Percentiles rank a stretch among this genome's conserved stretches.
Conservation (phyloP, 2,329 filamentous ascomycete genomes). For the Stromatinia cepivora region DNA sequence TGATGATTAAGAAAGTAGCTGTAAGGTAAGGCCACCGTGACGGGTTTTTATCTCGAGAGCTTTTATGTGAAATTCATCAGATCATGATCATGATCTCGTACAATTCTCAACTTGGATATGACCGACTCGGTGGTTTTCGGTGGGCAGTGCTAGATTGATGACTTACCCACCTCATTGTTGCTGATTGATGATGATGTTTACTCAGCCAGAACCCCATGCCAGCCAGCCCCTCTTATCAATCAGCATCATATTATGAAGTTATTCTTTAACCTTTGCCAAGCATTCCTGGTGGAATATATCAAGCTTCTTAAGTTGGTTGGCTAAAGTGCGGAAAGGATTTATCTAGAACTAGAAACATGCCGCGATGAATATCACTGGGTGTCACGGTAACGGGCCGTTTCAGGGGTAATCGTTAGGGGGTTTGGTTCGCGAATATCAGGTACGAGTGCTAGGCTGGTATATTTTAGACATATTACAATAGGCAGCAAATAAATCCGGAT, state of each 20-base stretch:
- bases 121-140: not conserved
- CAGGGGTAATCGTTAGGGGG: not conserved
- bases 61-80: not conserved
- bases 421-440: not conserved
- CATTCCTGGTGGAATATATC: not conserved
- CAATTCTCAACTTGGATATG: not conserved
- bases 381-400: not conserved
- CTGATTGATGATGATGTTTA: constrained; percentile 17
- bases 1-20: not conserved
- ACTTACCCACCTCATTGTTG: not conserved
- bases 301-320: not conserved
- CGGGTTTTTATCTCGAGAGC: not conserved
- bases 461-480: not conserved
- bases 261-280: not conserved
- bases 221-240: not conserved
- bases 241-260: not conserved
- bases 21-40: not conserved
- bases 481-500: too few species aligned
- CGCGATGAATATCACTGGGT: not conserved
- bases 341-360: not conserved
- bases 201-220: constrained; percentile 9
- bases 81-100: not conserved
- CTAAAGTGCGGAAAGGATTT: not conserved
- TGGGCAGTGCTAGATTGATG: constrained; percentile 16
- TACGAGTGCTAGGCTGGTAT: too few species aligned